Evolutionary conservation across 2,329 filamentous ascomycete genomes (phyloP), one percentile per base, ranked within the genome.

Genomic region (Talaromyces sp.): DNA sequence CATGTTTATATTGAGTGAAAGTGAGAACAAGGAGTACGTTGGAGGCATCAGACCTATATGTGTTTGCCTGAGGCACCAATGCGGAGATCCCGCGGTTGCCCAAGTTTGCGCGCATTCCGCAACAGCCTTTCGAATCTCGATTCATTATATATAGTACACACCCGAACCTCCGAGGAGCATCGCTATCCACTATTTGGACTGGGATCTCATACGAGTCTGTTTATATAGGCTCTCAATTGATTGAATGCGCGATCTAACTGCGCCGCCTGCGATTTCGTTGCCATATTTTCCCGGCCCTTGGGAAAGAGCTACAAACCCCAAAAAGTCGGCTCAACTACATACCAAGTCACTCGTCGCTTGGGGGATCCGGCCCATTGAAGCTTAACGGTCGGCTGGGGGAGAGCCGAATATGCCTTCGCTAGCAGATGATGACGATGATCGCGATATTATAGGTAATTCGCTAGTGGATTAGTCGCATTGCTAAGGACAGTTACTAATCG

Each of bases 401-500:
- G 58, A 49, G 51, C 25, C 34, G 38, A 51, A 36, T n/a, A 77
- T 78, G 75, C 72, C 70, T 54, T 76, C 74, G n/a, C 67, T 76
- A 15, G 73, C 68, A 63, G 76, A 77, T 31, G 67, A 68, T 15
- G 67, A 68, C 25, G 67, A 68, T 58, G 67, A 68, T 45, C 67
- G 66, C 43, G 67, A 68, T 25, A 49, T 68, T 34, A 63, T 59
- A 45, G 67, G 67, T 67, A 60, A 47, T 49, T 60, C 1, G 34
- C 25, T 27, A 25, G 29, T 43, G 43, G 17, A 56, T 49, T 15
- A 47, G 29, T 49, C 19, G 27, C 15, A 40, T 19, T 7, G 11
- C 17, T 31, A 25, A 38, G n/a, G n/a, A n/a, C n/a, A n/a, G 29
- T 17, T n/a, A 19, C 58, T 61, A 59, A 63, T 65, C 47, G 58